Base-by-base conservation (phyloP, 2,329 filamentous ascomycete species). In the Hypocreales sp. region DNA sequence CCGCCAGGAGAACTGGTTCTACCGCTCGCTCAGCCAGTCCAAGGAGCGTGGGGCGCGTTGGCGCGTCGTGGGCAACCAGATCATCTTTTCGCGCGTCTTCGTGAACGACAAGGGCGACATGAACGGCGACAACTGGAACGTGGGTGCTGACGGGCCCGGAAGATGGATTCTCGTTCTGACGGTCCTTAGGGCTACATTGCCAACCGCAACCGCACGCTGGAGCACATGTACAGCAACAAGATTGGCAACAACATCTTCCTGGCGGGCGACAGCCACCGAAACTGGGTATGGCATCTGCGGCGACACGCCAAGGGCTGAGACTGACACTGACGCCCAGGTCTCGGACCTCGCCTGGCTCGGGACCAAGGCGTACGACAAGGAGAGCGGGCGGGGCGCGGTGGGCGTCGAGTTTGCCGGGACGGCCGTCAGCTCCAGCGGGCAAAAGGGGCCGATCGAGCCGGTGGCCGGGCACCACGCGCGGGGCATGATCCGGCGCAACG, bases 1-100 rank as follows among this genome's bases (percentile, higher is more conserved):
- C 2, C 64, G 66, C 8, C 79, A 84, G 44, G 79, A 84, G 47
- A 67, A 69, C 38, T 84, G 79, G 79, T 75, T 81, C 50, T 79
- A 78, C 45, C 59, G 61, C 24, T 53, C 60, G 22, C 53, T 80
- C 7, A 60, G 58, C 5, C 46, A 62, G 26, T 76, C 72, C 1
- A 57, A 65, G n/a, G 40, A 66, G 11, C 65, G 77, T n/a, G 72
- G 71, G 15, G 72, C 77, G 1, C 61, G 65, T 1, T 84, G 79
- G 79, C 61, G 78, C 22, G 46, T 84, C 12, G 63, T 84, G 23
- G 78, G 78, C 8, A 77, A 72, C 15, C 78, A 82, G 45, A 69
- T 77, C 22, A 53, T 81, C 26, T 80, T 82, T 50, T 71, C 67
- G 7, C 60, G 61, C 6, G 47, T 74, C 15, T 40, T 35, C 8